These are phyloP conservation scores for Oryza rufipogon DNA, from an alignment of 176 grass and related monocot species.

Conservation along the genomic window DNA sequence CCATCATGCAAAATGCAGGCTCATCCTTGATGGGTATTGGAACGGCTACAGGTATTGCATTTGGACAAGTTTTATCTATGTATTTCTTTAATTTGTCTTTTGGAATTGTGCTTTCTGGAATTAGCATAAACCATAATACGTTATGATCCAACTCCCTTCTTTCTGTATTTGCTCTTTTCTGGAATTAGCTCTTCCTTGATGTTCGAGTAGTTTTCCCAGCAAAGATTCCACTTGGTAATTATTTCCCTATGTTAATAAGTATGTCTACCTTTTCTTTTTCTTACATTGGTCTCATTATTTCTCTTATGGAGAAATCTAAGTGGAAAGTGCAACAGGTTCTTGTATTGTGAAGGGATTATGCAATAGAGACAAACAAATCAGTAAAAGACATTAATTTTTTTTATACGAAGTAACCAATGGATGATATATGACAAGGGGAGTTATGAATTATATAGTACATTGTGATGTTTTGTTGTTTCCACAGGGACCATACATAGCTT, in stretches of 20 bases:
- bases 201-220: no score
- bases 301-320: not conserved
- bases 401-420: not conserved
- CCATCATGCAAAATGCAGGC: constrained; percentile 97
- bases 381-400: not conserved
- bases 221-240: not conserved
- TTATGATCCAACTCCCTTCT: not conserved
- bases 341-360: not conserved
- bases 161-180: not conserved
- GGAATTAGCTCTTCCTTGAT: no score
- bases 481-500: not conserved
- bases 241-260: not conserved
- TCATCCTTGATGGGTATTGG: constrained; percentile 99
- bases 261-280: not conserved
- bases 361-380: constrained; percentile 4
- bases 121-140: not conserved
- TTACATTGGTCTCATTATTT: not conserved
- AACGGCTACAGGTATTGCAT: constrained; percentile 79
- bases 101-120: not conserved
- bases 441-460: not conserved
- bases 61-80: not conserved
- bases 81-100: not conserved
- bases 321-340: not conserved
- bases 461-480: not conserved
- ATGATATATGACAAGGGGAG: not conserved